A percentile compares a stretch with the other conserved stretches of the same genome.
Evolutionary conservation across 305 asterid genomes (phyloP).

Genomic region (Fraxinus greggii): DNA sequence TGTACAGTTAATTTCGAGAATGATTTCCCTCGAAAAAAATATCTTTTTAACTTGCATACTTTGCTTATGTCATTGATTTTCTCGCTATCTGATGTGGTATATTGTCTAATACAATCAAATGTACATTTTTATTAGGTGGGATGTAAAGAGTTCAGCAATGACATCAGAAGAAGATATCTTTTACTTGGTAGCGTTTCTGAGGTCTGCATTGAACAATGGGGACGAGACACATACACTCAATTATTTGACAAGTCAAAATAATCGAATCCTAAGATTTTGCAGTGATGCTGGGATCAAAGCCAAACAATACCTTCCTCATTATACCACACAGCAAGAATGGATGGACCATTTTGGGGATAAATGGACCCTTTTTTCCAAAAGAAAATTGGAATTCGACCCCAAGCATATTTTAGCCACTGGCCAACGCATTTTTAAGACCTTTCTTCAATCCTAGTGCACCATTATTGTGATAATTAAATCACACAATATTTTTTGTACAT

Average conservation of each 20-base stretch:
- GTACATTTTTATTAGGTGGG: slow-evolving; percentile 47
- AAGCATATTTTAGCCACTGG: slow-evolving; percentile 60
- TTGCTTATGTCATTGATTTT: neutral
- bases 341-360: slow-evolving; percentile 58
- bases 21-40: too few relatives aligned
- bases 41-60: neutral
- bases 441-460: slow-evolving; percentile 28
- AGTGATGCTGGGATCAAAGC: slow-evolving; percentile 37
- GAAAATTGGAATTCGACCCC: slow-evolving; percentile 66
- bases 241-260: slow-evolving; percentile 51
- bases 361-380: slow-evolving; percentile 45
- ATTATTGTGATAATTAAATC: slow-evolving; percentile 35
- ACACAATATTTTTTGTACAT: neutral
- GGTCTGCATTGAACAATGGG: slow-evolving; percentile 58
- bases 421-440: slow-evolving; percentile 56
- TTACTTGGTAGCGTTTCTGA: slow-evolving; percentile 64
- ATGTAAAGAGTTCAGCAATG: slow-evolving; percentile 50
- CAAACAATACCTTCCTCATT: slow-evolving; percentile 80
- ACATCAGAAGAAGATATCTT: slow-evolving; percentile 71
- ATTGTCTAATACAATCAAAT: neutral
- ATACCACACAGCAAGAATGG: slow-evolving; percentile 65
- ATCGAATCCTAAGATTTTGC: slow-evolving; percentile 52
- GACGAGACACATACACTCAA: slow-evolving; percentile 53
- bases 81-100: neutral
- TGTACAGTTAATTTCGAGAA: neutral